A percentile compares a stretch with the other conserved stretches of the same genome.
These are phyloP conservation scores for Penicillium bialowiezense DNA, from an alignment of 495 filamentous ascomycete genomes.

Conservation along the genomic window DNA sequence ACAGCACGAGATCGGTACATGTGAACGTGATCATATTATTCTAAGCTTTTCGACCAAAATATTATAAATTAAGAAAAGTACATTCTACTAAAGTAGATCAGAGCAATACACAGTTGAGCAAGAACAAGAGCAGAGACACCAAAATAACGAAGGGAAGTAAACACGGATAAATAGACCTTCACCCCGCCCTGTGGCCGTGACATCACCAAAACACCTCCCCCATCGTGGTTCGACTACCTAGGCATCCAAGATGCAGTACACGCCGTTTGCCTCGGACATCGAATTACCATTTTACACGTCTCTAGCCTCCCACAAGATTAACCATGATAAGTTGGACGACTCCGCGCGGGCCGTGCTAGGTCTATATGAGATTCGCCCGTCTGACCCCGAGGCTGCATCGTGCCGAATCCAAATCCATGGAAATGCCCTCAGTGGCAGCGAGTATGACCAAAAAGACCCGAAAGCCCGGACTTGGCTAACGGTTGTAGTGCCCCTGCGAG, in stretches of 20 bases:
- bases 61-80: background rate
- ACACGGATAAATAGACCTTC: background rate
- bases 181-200: background rate
- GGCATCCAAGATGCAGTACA: conserved; percentile 56
- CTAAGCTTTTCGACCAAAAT: too few species aligned
- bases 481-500: conserved; percentile 62
- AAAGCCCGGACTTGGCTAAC: conserved; percentile 6
- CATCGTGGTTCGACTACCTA: background rate
- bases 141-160: too few species aligned
- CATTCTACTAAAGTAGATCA: too few species aligned
- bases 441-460: conserved; percentile 59
- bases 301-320: conserved; percentile 85
- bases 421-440: conserved; percentile 75
- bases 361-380: conserved; percentile 77
- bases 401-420: conserved; percentile 85
- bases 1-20: background rate
- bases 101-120: too few species aligned
- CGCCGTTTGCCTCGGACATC: conserved; percentile 87
- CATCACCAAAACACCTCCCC: background rate
- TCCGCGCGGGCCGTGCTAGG: conserved; percentile 85
- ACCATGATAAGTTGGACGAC: conserved; percentile 93
- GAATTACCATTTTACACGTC: conserved; percentile 92
- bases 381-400: conserved; percentile 65
- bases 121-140: too few species aligned
- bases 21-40: background rate